Evolutionary conservation across 169 alveolate species (phyloP), one percentile per base, ranked within the genome.

Genomic region (Cytauxzoon felis): DNA sequence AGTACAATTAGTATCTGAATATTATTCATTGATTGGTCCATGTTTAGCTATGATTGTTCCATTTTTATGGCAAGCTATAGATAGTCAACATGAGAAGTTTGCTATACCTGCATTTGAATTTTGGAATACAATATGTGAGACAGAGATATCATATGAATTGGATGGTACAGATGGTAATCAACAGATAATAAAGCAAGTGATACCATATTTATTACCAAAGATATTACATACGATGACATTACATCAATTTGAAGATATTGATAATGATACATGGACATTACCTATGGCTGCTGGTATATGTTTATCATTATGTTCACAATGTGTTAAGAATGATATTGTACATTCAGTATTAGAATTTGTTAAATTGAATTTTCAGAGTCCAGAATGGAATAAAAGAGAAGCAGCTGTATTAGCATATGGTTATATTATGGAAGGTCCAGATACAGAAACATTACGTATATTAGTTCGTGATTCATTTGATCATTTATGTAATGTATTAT

Each of bases 271-370:
- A 58, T 93, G 97, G 97, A 91, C 96, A 0, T 87, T 92, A 62
- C 92, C 97, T 11, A 91, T 90, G 95, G 96, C 97, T 9, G 94
- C 96, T 19, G 97, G 95, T 24, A 91, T 91, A 8, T 93, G 95
- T 57, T 70, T 93, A 32, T 86, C 94, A 21, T 80, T 93, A 40
- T 90, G 96, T 53, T 91, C 97, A 43, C 97, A 93, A 75, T 82
- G 90, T 45, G 90, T 93, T 41, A 81, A 84, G 69, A 92, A 93
- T 81, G 95, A 88, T 50, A 91, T 93, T 9, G 83, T 93, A 30
- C 91, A 82, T 58, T 90, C 94, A 9, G 94, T 90, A 41, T 84
- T 93, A 21, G 82, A 89, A 42, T 93, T 91, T 52, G 92, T 93
- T 50, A 88, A 89, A 56, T 87, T 80, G 24, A 91, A 93, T 81